These are phyloP conservation scores for Stylonectria norvegica DNA, from an alignment of 2,329 filamentous ascomycete species.

Conservation along the genomic window DNA sequence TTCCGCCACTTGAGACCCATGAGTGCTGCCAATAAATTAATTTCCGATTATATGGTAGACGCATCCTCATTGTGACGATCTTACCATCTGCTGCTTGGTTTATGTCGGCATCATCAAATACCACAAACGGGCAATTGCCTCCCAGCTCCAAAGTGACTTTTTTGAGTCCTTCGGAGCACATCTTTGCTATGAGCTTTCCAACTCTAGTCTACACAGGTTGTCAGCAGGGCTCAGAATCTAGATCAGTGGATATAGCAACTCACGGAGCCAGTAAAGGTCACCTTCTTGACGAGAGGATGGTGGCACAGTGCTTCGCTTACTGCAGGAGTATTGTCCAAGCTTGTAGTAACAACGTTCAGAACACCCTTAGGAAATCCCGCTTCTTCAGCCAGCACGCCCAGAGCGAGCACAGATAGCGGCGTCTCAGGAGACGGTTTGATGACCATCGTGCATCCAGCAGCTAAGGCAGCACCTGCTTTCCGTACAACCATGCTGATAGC, in stretches of 20 bases:
- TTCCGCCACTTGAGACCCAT: constrained; percentile 62
- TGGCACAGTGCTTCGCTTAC: constrained; percentile 46
- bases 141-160: constrained; percentile 67
- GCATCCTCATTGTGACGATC: no score
- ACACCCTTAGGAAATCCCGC: constrained; percentile 75
- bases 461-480: constrained; percentile 54
- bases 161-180: constrained; percentile 62
- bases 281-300: constrained; percentile 52
- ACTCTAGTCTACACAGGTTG: no score
- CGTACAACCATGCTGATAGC: constrained; percentile 48
- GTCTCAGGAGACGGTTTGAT: constrained; percentile 72
- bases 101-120: constrained; percentile 66
- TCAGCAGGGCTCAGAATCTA: no score
- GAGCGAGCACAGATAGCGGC: constrained; percentile 66
- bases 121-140: constrained; percentile 64
- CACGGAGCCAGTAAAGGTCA: constrained; percentile 76
- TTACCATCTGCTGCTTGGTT: constrained; percentile 47
- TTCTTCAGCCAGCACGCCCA: constrained; percentile 63
- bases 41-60: no score
- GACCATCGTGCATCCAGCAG: constrained; percentile 74
- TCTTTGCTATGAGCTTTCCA: constrained; percentile 61
- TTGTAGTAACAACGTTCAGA: constrained; percentile 51
- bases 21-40: no score
- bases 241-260: no score
- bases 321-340: constrained; percentile 41